Evolutionary conservation across 208 protist species (phyloP).

Genomic region (Porcisia hertigi): DNA sequence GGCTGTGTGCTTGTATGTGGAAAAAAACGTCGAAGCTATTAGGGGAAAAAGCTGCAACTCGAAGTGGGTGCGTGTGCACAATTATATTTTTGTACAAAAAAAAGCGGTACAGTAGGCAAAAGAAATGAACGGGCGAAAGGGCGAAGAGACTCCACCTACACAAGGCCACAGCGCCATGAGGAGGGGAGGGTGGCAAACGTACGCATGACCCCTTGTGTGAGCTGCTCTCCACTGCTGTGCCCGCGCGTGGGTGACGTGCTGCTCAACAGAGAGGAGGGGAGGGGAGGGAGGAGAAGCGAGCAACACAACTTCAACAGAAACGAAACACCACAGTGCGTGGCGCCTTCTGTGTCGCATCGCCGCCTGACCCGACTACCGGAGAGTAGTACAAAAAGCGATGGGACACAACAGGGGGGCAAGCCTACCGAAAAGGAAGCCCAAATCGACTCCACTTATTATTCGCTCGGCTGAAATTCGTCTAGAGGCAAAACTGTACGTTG

Average conservation of each 20-base stretch:
- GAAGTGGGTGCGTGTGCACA: neutral
- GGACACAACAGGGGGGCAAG: neutral
- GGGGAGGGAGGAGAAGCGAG: neutral
- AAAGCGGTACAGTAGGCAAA: neutral
- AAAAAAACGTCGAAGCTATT: neutral
- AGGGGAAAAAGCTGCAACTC: neutral
- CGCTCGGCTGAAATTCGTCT: neutral
- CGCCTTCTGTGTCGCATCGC: neutral
- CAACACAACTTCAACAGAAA: neutral
- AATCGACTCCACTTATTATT: neutral
- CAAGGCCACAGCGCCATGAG: neutral
- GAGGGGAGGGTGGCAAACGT: neutral
- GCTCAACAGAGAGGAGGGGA: no score
- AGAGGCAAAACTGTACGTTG: neutral
- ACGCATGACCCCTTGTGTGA: neutral
- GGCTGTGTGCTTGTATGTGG: neutral
- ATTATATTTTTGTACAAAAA: no score
- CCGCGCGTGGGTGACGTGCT: no score
- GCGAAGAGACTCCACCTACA: neutral
- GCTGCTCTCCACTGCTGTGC: neutral
- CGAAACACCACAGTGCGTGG: neutral
- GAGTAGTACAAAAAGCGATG: neutral
- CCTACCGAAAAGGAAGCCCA: neutral
- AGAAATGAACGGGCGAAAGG: neutral
- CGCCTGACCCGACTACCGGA: neutral